Evolutionary conservation across 2,329 filamentous ascomycete species (phyloP).

Genomic region (Aspergillus candidus): DNA sequence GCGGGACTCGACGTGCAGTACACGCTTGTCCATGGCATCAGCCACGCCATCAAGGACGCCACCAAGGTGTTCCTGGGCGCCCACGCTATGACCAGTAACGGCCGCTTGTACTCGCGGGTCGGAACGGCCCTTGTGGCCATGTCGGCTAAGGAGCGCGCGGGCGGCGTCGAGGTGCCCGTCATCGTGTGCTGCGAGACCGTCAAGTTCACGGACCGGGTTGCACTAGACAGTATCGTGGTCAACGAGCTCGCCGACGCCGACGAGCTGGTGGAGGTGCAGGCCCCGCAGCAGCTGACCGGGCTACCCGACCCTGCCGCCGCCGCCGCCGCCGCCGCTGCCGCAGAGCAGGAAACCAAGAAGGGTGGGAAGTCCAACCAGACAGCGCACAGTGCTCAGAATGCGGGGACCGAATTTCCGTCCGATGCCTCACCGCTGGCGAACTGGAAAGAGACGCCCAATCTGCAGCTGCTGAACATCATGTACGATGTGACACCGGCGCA

Average conservation of each 20-base stretch:
- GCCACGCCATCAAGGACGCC: constrained; percentile 63
- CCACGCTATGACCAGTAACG: constrained; percentile 94
- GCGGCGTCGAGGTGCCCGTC: constrained; percentile 64
- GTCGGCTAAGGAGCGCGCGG: constrained; percentile 59
- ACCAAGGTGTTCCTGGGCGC: constrained; percentile 78
- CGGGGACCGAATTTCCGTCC: constrained; percentile 18
- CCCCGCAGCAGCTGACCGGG: constrained; percentile 28
- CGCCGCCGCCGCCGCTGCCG: constrained; percentile 14
- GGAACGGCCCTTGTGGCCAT: constrained; percentile 85
- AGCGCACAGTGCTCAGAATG: constrained; percentile 16
- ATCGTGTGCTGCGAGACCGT: constrained; percentile 89
- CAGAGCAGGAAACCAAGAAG: constrained; percentile 25
- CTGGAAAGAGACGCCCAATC: constrained; percentile 54
- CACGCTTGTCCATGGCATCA: constrained; percentile 70
- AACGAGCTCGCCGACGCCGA: constrained; percentile 84
- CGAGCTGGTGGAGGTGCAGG: constrained; percentile 46
- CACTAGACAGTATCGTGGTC: constrained; percentile 84
- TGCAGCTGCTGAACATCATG: constrained; percentile 67
- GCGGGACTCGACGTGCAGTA: constrained; percentile 75
- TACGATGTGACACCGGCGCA: constrained; percentile 89
- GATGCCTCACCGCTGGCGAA: constrained; percentile 39
- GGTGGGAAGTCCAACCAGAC: constrained; percentile 20
- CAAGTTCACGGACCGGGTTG: constrained; percentile 88
- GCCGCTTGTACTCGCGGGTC: constrained; percentile 77
- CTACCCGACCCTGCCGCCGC: constrained; percentile 23